Base-by-base conservation (phyloP, 306 rosid species). In the Rubus parviflorus region DNA sequence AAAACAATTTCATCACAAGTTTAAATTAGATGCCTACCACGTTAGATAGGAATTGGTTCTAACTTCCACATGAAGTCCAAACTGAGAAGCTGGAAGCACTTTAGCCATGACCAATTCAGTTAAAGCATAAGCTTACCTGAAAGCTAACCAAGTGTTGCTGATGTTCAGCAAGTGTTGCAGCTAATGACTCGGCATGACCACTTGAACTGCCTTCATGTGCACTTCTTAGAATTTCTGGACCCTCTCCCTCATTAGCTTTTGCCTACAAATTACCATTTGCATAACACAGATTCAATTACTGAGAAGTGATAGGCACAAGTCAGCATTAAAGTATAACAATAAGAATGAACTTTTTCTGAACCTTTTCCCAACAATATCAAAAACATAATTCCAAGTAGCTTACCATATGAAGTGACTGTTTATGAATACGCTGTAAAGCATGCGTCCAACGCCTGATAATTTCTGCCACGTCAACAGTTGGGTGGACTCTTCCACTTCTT, bases 81-180 rank as follows among this genome's bases (percentile, higher is more conserved):
- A 60, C 41, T 38, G 3, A 68, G 38, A 17, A 61, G 46, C 6
- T 46, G 19, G 67, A 57, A 70, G 76, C 30, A 47, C 47, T 54
- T 22, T 15, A 43, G 19, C 66, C 47, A 37, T 71, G 57, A 49
- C 70, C 76, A 70, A 66, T 60, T 75, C 76, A 66, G 22, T 41
- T 37, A 42, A 58, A 14, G 46, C 19, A 35, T 30, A 76, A 46
- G 69, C 69, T 71, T 86, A 96, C 99, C 99, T 96, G 99, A 89
- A 92, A 91, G 89, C 99, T 96, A 80, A 97, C 96, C 58, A 96
- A 84, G 87, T 96, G 99, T 80, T 96, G 99, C 84, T 96, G 99
- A 85, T 96, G 99, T 85, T 96, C 99, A 25, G 97, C 86, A 80
- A 96, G 98, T 85, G 98, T 91, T 86, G 94, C 92, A 38, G 94